Base-by-base conservation (phyloP, 768 basidiomycete genomes). In the Gloeopeniophorella convolvens region DNA sequence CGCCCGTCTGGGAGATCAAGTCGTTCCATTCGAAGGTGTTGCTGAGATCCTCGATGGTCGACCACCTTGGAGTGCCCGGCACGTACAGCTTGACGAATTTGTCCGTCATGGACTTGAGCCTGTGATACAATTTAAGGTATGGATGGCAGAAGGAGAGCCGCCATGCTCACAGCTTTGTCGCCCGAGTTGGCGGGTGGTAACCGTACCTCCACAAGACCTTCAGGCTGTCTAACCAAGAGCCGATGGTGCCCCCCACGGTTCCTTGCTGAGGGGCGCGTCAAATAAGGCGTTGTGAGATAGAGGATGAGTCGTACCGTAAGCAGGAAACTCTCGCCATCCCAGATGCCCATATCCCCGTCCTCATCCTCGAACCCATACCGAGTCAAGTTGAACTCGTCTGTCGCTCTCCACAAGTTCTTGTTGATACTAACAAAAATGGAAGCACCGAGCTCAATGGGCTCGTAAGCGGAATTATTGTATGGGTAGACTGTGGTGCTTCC, bases 401-500 rank as follows among this genome's bases (percentile, higher is more conserved):
- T 76, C 2, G 93, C 94, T 48, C 89, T 79, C 70, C 72, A 69
- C 45, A 85, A 45, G 62, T 84, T 83, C 62, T 71, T 82, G 69
- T 96, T 92, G 4, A 72, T 77, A 48, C 75, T 58, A 11, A 94
- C 84, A 61, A 94, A 96, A 48, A 94, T 84, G n/a, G 83, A 85
- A 0, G 84, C 94, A 0, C 93, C 94, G 1, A 94, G 72, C 61
- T 96, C 94, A 21, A 89, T 67, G 20, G 82, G 78, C 21, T 74
- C 73, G 15, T 85, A 71, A 4, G 68, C 63, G 37, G 77, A 66
- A 55, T 82, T 76, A 42, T 68, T 67, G 63, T 91, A 81, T 5
- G 91, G 91, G 57, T 85, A 74, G 4, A 93, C 83, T 7, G 73
- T 72, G 10, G 81, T 91, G 64, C 83, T 88, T 36, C 91, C 90